Base-by-base conservation (phyloP, 305 asterid genomes). In the Caryopteris hybrid region DNA sequence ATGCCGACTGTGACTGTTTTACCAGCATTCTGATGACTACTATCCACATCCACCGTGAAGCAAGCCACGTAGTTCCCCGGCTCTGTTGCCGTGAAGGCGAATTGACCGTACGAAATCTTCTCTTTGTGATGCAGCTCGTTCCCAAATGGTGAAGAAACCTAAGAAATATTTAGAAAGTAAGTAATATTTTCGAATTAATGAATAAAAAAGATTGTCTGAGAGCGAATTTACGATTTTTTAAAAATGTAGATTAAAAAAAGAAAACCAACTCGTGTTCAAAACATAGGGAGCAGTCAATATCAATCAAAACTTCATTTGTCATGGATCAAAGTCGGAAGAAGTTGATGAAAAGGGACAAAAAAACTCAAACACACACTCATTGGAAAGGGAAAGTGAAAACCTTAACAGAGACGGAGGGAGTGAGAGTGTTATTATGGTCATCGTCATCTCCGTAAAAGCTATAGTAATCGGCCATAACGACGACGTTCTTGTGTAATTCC, bases 391-490 rank as follows among this genome's bases (percentile, higher is more conserved):
- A 9, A 1, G 12, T 36, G 1, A 16, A 29, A 63, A 90, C 97
- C 87, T 79, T 78, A 61, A 79, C 80, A 39, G 92, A 68, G 48
- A 90, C 45, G 25, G 88, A 53, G 41, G 97, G 92, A 60, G 71
- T 55, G 13, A 58, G 66, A 59, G 83, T 88, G 66, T n/a, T 48
- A 57, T 83, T 85, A 8, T 46, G 33, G 23, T 83, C 85, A 59
- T 86, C 91, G 2, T 27, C 16, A 1, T 75, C 75, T 8, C 81
- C 80, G 68, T 58, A 68, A 27, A 80, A 79, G 68, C 85, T 70
- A 17, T 25, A 72, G 73, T 82, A 91, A 72, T 82, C 84, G 0
- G 75, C 88, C 57, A 88, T 56, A 66, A 88, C 96, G 58, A 88
- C 91, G 39, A 81, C 88, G 81, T 77, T 81, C 47, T 47, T 69